Conservation (phyloP, 225 moss, liverwort and hornwort genomes). For the Thuidium tamariscinum region DNA sequence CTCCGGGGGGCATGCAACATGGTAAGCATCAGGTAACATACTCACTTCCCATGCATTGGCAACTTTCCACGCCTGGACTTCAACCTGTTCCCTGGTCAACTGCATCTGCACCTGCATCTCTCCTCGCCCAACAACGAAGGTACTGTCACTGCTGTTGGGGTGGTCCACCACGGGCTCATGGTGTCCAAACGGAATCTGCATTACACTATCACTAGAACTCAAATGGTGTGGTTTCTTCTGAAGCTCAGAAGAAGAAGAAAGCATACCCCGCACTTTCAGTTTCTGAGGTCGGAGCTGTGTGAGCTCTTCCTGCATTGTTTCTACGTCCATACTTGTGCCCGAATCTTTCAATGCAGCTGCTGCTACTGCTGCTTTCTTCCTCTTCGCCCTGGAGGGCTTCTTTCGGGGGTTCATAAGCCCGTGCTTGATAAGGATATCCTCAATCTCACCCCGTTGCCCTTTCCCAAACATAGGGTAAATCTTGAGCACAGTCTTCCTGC, state of each 20-base stretch:
- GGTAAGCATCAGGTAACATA: constrained; percentile 4
- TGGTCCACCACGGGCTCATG: constrained; percentile 23
- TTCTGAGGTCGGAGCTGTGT: constrained; percentile 27
- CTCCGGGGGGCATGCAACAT: background rate
- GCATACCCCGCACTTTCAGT: constrained; percentile 31
- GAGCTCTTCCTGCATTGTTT: background rate
- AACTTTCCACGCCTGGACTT: constrained; percentile 27
- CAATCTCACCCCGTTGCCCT: constrained; percentile 46
- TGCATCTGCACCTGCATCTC: constrained; percentile 53
- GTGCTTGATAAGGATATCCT: constrained; percentile 50
- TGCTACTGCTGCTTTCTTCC: constrained; percentile 19
- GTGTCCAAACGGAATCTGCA: constrained; percentile 17
- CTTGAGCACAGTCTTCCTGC: constrained; percentile 38
- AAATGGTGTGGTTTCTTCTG: constrained; percentile 13
- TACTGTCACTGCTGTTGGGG: constrained; percentile 13
- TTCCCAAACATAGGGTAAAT: constrained; percentile 53
- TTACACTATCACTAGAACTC: constrained; percentile 11
- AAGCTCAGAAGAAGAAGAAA: constrained; percentile 20
- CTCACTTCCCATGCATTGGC: constrained; percentile 8
- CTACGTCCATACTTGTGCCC: background rate
- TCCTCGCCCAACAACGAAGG: constrained; percentile 4
- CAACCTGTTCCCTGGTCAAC: constrained; percentile 45
- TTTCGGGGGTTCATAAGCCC: constrained; percentile 48
- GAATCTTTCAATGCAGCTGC: constrained; percentile 5
- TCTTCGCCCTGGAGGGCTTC: constrained; percentile 37